These are phyloP conservation scores for Scutellaria baicalensis DNA, from an alignment of 257 asterid genomes.

Conservation along the genomic window DNA sequence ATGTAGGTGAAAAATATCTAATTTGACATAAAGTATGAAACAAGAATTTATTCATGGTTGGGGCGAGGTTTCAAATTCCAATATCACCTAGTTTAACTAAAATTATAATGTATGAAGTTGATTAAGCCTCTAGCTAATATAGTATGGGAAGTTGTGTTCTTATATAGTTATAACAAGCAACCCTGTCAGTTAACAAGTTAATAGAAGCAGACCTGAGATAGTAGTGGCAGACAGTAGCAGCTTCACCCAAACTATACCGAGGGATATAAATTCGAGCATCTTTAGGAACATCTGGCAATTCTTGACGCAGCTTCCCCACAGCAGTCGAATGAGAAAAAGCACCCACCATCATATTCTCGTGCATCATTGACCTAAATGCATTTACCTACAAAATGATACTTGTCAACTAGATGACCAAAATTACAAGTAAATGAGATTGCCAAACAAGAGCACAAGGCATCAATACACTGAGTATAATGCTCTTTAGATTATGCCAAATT, in stretches of 20 bases:
- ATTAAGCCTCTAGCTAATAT: not conserved
- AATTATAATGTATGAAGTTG: not conserved
- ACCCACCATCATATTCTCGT: slow-evolving; percentile 91
- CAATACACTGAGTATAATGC: not conserved
- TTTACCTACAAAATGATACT: slow-evolving; percentile 43
- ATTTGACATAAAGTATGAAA: not conserved
- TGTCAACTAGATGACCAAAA: not conserved
- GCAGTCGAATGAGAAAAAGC: slow-evolving; percentile 93
- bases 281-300: slow-evolving; percentile 81
- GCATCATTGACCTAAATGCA: too few relatives aligned
- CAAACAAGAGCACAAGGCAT: not conserved
- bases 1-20: not conserved
- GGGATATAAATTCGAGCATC: slow-evolving; percentile 70
- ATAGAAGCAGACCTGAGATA: slow-evolving; percentile 65
- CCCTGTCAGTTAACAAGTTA: slow-evolving; percentile 8
- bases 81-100: slow-evolving; percentile 4
- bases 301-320: slow-evolving; percentile 86
- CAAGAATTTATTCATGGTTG: not conserved
- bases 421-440: not conserved
- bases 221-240: slow-evolving; percentile 78
- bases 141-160: not conserved
- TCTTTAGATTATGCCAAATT: not conserved
- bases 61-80: not conserved
- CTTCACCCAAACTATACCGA: slow-evolving; percentile 84
- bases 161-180: not conserved